These are phyloP conservation scores for Colletotrichum caudatum DNA, from an alignment of 2,329 filamentous ascomycete genomes.

Conservation along the genomic window DNA sequence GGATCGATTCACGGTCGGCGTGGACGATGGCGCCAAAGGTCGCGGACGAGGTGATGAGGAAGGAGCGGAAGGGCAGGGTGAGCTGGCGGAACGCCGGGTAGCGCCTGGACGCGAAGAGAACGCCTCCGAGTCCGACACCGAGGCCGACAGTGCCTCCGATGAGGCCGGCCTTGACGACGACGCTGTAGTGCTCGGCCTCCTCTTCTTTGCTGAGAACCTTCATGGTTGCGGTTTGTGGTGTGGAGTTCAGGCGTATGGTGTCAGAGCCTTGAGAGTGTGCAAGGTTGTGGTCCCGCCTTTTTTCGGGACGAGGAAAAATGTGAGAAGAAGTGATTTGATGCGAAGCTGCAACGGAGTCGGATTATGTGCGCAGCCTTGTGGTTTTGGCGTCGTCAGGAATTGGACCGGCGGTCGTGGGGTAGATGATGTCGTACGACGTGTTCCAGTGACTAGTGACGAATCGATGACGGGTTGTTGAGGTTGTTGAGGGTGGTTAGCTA, in stretches of 20 bases:
- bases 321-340: not conserved
- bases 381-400: slow-evolving; percentile 24
- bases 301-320: not conserved
- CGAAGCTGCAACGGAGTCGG: slow-evolving; percentile 21
- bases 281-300: slow-evolving; percentile 16
- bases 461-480: slow-evolving; percentile 40
- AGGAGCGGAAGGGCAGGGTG: slow-evolving; percentile 89
- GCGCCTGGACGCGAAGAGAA: slow-evolving; percentile 75
- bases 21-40: slow-evolving; percentile 91
- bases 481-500: not conserved
- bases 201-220: slow-evolving; percentile 97
- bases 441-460: slow-evolving; percentile 30
- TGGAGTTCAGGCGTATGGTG: not conserved
- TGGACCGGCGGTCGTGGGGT: slow-evolving; percentile 23
- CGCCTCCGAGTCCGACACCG: slow-evolving; percentile 73
- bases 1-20: slow-evolving; percentile 77
- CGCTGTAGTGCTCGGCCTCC: slow-evolving; percentile 85
- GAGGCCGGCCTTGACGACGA: slow-evolving; percentile 83
- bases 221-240: slow-evolving; percentile 67
- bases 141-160: slow-evolving; percentile 79
- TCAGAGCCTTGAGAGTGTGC: not conserved
- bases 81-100: slow-evolving; percentile 84
- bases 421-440: slow-evolving; percentile 36
- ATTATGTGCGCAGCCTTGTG: slow-evolving; percentile 20
- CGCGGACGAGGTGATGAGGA: slow-evolving; percentile 83